Base-by-base conservation (phyloP, 2,329 filamentous ascomycete species). In the Stylonectria norvegica region DNA sequence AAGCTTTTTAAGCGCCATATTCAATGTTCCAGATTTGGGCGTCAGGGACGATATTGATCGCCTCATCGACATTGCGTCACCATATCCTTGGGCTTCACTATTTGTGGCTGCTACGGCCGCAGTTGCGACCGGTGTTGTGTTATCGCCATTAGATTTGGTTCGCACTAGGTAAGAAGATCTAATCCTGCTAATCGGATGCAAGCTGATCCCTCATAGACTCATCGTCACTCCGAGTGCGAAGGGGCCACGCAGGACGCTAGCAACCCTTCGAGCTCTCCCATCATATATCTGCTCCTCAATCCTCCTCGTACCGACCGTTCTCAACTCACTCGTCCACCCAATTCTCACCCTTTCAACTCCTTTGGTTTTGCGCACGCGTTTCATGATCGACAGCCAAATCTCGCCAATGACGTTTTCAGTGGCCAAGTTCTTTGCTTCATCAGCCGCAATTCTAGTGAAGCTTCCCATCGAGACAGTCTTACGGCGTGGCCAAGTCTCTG, bases 381-480 rank as follows among this genome's bases (percentile, higher is more conserved):
- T 96, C 51, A 76, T 83, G 48, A 83, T 97, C 55, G 89, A 95
- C 62, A 86, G 86, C 17, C 77, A 93, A 40, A 69, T 85, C 20
- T 89, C 88, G 5, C 90, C 93, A 0, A 81, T 82, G 30, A 78
- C 86, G 11, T 97, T 94, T 71, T 88, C 85, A 15, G 61, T 95
- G 32, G 81, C 82, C 57, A 87, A 87, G 38, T 95, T 97, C 66
- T 73, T 87, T 51, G 81, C 87, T 11, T 89, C 87, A 3, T 82
- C 83, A 1, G 74, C 81, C 2, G 90, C 95, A 34, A 78, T 97
- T 20, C 86, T 93, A 55, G 66, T 95, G 51, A 90, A 91, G 58
- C 79, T 97, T 10, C 93, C 93, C 0, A 72, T 97, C 4, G 93
- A 98, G 66, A 97, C 91, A 1, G 86, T 95, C 12, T 76, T 97